Evolutionary conservation across 2,329 filamentous ascomycete species (phyloP).

Genomic region (Camillea tinctor): DNA sequence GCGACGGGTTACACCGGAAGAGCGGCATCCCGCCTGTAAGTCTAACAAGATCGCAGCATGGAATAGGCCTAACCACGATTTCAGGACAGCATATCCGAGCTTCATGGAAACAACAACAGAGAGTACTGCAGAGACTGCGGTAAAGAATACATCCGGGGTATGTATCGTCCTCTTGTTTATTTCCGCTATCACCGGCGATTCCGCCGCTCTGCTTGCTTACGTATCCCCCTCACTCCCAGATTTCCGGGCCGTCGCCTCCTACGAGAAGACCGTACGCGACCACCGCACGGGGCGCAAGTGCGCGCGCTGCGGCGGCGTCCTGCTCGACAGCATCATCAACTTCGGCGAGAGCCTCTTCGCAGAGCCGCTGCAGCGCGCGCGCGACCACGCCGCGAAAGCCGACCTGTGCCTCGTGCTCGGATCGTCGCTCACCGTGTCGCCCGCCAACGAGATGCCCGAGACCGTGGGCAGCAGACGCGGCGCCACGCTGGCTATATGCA

Average conservation of each 20-base stretch:
- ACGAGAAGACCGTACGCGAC: constrained; percentile 42
- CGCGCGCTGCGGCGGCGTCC: constrained; percentile 35
- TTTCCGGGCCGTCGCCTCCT: constrained; percentile 43
- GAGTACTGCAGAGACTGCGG: constrained; percentile 44
- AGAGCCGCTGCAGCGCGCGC: constrained; percentile 33
- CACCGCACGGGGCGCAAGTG: constrained; percentile 48
- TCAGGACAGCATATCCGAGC: constrained; percentile 43
- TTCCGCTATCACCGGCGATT: neutral
- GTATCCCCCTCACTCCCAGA: too few species aligned
- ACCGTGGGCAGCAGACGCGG: constrained; percentile 29
- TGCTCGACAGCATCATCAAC: constrained; percentile 46
- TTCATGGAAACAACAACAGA: constrained; percentile 48
- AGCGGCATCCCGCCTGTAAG: constrained; percentile 46
- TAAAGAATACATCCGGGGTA: constrained; percentile 46
- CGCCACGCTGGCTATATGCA: constrained; percentile 43
- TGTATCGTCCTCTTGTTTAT: neutral
- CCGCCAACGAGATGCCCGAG: constrained; percentile 42
- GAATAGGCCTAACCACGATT: neutral
- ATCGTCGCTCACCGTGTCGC: constrained; percentile 43
- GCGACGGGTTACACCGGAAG: constrained; percentile 43
- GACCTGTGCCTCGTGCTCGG: constrained; percentile 48
- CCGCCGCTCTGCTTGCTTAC: neutral
- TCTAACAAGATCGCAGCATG: neutral
- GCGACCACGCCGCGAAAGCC: constrained; percentile 37
- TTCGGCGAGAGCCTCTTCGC: constrained; percentile 40